Percentiles rank a stretch among this genome's conserved stretches.
These are phyloP conservation scores for Melampsora abietis-canadensis DNA, from an alignment of 1,284 basidiomycete species.

Conservation along the genomic window DNA sequence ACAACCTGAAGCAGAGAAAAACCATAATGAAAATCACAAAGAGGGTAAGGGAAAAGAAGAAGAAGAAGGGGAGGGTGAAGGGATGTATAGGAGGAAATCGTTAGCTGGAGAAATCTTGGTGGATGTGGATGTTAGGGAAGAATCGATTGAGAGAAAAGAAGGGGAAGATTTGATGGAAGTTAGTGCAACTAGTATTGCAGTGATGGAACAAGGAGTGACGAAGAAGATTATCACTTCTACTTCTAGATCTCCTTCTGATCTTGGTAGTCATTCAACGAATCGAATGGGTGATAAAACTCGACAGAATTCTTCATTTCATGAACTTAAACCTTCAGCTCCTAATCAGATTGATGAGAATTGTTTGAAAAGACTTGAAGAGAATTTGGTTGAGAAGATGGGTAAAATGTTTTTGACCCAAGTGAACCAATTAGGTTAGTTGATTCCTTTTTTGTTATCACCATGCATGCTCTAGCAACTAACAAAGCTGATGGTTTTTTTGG, in stretches of 20 bases:
- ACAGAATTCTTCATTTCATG: too few relatives aligned
- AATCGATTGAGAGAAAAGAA: background rate
- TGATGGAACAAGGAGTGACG: background rate
- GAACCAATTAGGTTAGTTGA: too few relatives aligned
- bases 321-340: too few relatives aligned
- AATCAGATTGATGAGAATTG: too few relatives aligned
- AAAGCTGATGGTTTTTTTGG: too few relatives aligned
- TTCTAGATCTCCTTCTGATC: background rate
- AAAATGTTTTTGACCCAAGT: too few relatives aligned
- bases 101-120: constrained; percentile 29
- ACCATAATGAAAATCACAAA: background rate
- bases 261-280: background rate
- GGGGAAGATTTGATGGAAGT: too few relatives aligned
- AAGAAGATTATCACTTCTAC: background rate
- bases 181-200: background rate
- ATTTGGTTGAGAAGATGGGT: too few relatives aligned
- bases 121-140: constrained; percentile 21
- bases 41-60: background rate
- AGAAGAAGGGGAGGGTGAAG: too few relatives aligned
- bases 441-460: too few relatives aligned
- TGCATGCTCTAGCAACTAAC: too few relatives aligned
- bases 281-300: background rate
- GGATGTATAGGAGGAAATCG: background rate
- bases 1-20: background rate
- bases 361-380: too few relatives aligned